phyloP scores from a whole-genome alignment of 768 basidiomycete species.

The Mycena alexandri region DNA sequence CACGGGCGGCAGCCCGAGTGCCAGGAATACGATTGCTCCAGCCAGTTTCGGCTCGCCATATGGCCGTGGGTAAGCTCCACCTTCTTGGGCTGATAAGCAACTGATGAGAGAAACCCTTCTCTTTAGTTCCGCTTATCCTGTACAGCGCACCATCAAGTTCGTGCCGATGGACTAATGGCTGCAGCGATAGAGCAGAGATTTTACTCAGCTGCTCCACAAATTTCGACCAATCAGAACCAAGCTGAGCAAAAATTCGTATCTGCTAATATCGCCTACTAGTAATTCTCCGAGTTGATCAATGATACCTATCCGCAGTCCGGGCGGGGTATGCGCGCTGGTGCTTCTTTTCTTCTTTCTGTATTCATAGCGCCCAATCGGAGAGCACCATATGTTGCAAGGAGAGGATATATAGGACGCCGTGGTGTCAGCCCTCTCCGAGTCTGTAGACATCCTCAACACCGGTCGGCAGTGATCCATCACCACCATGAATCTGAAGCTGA shows the following conservation, averaged over 20 bases:
- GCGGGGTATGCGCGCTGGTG: neutral
- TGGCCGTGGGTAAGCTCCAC: conserved; percentile 17
- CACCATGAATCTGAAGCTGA: conserved; percentile 31
- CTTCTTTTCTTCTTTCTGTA: conserved; percentile 26
- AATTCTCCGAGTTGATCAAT: conserved; percentile 12
- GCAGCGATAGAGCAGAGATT: too few relatives aligned
- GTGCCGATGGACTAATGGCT: conserved; percentile 10
- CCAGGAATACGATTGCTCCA: conserved; percentile 20
- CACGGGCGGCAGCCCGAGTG: conserved; percentile 4
- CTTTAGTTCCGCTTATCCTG: conserved; percentile 19
- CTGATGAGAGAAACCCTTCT: conserved; percentile 14
- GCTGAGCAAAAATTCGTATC: too few relatives aligned
- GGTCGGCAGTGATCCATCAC: conserved; percentile 20
- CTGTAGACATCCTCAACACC: conserved; percentile 17
- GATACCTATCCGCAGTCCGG: neutral
- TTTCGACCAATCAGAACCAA: too few relatives aligned
- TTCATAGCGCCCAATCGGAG: conserved; percentile 19
- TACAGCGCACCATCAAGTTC: conserved; percentile 13
- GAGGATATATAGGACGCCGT: conserved; percentile 19
- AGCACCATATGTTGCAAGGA: conserved; percentile 17
- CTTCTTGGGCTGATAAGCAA: conserved; percentile 5
- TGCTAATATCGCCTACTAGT: conserved; percentile 5
- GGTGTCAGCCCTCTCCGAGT: neutral
- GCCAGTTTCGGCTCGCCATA: conserved; percentile 27
- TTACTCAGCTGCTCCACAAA: too few relatives aligned